Evolutionary conservation across 306 rosid species (phyloP).

Genomic region (Prunus salicina): DNA sequence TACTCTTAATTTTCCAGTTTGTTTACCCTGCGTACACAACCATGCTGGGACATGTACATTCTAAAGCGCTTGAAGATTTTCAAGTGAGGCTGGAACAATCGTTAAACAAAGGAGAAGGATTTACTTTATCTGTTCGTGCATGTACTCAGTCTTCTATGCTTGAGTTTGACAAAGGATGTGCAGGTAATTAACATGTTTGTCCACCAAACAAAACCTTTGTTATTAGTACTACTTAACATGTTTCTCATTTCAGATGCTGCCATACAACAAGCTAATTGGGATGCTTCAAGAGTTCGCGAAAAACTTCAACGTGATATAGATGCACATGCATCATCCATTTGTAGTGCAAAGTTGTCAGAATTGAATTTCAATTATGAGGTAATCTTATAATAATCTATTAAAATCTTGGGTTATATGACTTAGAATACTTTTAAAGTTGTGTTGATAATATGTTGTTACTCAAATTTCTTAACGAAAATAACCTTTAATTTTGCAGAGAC

Average conservation of each 20-base stretch:
- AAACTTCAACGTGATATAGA: slow-evolving; percentile 64
- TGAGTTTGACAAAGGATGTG: not conserved
- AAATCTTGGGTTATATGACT: slow-evolving; percentile 13
- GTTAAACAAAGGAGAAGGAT: no score
- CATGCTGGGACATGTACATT: slow-evolving; percentile 65
- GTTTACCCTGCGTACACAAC: slow-evolving; percentile 60
- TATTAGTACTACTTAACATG: not conserved
- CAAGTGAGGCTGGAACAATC: slow-evolving; percentile 18
- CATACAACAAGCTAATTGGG: slow-evolving; percentile 60
- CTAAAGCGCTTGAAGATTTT: slow-evolving; percentile 49
- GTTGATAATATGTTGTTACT: not conserved
- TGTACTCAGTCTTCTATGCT: no score
- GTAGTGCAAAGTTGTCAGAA: slow-evolving; percentile 46
- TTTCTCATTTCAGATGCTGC: slow-evolving; percentile 51
- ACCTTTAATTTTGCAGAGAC: slow-evolving; percentile 45
- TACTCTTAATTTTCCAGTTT: no score
- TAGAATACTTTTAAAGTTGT: not conserved
- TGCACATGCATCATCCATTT: slow-evolving; percentile 49
- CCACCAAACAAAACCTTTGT: not conserved
- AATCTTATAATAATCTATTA: slow-evolving; percentile 10
- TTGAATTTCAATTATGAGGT: slow-evolving; percentile 55
- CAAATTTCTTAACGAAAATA: not conserved
- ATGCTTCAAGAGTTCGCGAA: slow-evolving; percentile 53
- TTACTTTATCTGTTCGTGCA: no score
- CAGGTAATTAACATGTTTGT: not conserved